Evolutionary conservation across 2,329 filamentous ascomycete species (phyloP), one percentile per base, ranked within the genome.

Genomic region (Aspergillaceae sp.): DNA sequence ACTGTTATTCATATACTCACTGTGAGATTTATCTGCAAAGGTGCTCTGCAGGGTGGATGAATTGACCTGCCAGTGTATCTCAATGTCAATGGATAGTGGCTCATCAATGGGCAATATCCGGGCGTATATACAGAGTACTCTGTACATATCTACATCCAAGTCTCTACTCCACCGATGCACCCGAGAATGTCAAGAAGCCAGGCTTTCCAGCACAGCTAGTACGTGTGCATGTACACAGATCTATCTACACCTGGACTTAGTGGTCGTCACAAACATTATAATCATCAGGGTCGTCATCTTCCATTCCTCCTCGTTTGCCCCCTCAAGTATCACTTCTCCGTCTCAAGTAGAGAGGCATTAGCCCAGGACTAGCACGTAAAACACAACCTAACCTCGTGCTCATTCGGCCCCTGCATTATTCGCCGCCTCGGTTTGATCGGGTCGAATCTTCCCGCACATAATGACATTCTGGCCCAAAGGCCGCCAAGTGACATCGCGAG

Each of bases 391-490:
- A 19, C 19, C 19, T 19, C 19, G 19, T 9, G 30, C 30, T 26
- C n/a, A 11, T 6, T 34, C 19, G 38, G 29, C 32, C 33, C n/a
- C 11, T 42, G n/a, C n/a, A 38, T 34, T 29, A 30, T 40, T 49
- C 6, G 36, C 46, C 11, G 41, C 40, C 36, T 47, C 40, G 30
- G 46, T 8, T 43, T 28, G 5, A n/a, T 19, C 43, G 11, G 43
- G 30, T 29, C 64, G 57, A 34, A 84, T 70, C 47, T 73, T 78
- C 27, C 87, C 88, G 61, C 86, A 92, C 51, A 94, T 74, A 1
- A 95, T 85, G 28, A 89, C 82, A 65, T 95, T 89, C 48, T 87
- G 82, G 2, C 87, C 89, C 49, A 94, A 75, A 32, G 86, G 85
- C 44, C 80, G 75, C 88, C 88, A 94, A 48, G 70, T 76, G 7